These are phyloP conservation scores for Zelopaecilomyces penicillatus DNA, from an alignment of 2,329 filamentous ascomycete genomes.

Conservation along the genomic window DNA sequence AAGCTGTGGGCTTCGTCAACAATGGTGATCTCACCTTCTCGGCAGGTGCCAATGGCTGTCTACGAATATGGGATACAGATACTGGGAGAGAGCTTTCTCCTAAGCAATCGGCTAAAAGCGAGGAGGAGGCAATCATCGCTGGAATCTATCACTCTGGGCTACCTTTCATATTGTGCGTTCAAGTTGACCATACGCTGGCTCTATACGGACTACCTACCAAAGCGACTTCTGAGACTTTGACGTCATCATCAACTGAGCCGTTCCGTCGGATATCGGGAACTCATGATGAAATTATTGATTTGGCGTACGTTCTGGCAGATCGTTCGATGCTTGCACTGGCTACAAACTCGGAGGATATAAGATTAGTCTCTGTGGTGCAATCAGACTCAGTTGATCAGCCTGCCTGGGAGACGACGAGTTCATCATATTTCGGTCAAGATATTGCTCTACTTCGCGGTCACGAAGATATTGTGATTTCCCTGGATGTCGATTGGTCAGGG, in stretches of 20 bases:
- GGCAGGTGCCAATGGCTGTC: slow-evolving; percentile 71
- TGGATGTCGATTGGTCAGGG: slow-evolving; percentile 94
- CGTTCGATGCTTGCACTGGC: slow-evolving; percentile 78
- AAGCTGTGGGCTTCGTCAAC: slow-evolving; percentile 71
- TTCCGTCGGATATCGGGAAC: slow-evolving; percentile 85
- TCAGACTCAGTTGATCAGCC: slow-evolving; percentile 15
- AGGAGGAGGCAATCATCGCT: slow-evolving; percentile 61
- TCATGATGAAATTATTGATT: slow-evolving; percentile 94
- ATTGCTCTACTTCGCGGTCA: slow-evolving; percentile 81
- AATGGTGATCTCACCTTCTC: slow-evolving; percentile 68
- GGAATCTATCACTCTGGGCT: slow-evolving; percentile 58
- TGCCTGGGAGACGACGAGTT: slow-evolving; percentile 17
- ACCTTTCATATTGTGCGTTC: slow-evolving; percentile 69
- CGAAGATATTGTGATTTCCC: slow-evolving; percentile 87
- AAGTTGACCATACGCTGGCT: slow-evolving; percentile 81
- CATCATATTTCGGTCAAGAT: slow-evolving; percentile 78
- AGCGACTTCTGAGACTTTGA: slow-evolving; percentile 24
- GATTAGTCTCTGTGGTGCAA: slow-evolving; percentile 66
- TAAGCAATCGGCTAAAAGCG: slow-evolving; percentile 55
- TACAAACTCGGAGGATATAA: slow-evolving; percentile 89
- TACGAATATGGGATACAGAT: slow-evolving; percentile 77
- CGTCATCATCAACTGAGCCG: slow-evolving; percentile 36
- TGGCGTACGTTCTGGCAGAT: slow-evolving; percentile 76
- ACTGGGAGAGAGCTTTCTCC: slow-evolving; percentile 71
- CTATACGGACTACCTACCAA: slow-evolving; percentile 51